Conservation (phyloP, 768 basidiomycete species). For the Cyclocybe cylindracea region DNA sequence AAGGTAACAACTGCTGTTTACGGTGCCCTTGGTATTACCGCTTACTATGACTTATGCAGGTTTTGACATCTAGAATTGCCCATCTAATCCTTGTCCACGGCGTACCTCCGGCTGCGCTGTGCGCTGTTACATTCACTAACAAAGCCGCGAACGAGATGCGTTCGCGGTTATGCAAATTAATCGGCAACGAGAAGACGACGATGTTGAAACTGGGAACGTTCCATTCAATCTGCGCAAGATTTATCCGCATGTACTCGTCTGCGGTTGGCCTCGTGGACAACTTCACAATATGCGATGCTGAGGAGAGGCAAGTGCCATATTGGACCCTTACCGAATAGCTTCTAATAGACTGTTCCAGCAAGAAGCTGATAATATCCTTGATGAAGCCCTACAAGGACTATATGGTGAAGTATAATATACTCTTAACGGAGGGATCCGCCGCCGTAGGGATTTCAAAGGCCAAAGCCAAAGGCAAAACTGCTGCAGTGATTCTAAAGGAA, state of each 20-base stretch:
- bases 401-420: constrained; percentile 46
- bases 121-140: constrained; percentile 87
- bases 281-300: constrained; percentile 82
- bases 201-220: constrained; percentile 75
- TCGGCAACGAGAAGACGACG: constrained; percentile 59
- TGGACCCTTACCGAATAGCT: background rate
- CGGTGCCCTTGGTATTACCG: background rate
- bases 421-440: constrained; percentile 54
- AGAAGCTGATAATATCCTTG: constrained; percentile 62
- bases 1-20: constrained; percentile 33
- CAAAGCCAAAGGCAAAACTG: constrained; percentile 63
- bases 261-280: constrained; percentile 63
- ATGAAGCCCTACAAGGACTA: constrained; percentile 57
- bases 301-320: constrained; percentile 59
- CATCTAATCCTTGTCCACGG: constrained; percentile 57
- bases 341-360: constrained; percentile 39
- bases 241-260: constrained; percentile 65
- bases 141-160: constrained; percentile 90
- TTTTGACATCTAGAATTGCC: constrained; percentile 69
- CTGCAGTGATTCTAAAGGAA: constrained; percentile 44
- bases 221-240: constrained; percentile 73
- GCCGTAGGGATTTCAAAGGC: constrained; percentile 73
- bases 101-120: constrained; percentile 59
- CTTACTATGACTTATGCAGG: constrained; percentile 29
- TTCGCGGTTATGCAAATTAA: constrained; percentile 60